Base-by-base conservation (phyloP, 192 early-diverging fungal genomes). In the Rhizoclosmatium globosum region DNA sequence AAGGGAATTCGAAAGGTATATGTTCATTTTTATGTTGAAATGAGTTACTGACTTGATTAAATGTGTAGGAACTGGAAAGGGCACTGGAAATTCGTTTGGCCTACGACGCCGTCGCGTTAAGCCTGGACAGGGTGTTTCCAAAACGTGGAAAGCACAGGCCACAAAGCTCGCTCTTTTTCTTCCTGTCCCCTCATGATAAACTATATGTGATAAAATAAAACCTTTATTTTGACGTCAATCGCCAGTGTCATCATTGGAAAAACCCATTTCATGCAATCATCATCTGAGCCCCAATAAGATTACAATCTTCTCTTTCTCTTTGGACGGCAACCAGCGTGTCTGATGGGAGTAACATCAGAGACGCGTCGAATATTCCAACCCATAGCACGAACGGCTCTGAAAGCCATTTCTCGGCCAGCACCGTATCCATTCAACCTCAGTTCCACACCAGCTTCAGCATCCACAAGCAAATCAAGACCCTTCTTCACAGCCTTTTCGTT, bases 281-380 rank as follows among this genome's bases (percentile, higher is more conserved):
- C 31, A 31, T 31, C 31, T 31, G 31, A 31, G 31, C 31, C 31
- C 31, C 31, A 31, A 31, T 31, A 31, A 31, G 31, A 31, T 74
- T 93, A 97, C 82, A 99, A 84, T 83, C 95, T 92, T 79, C 97
- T 86, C 60, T 90, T 88, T 87, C 97, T 97, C 78, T 87, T 92
- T 61, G 97, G 95, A 64, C 97, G 88, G 85, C 94, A 95, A 23
- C 97, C 97, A 70, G 93, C 95, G 83, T 94, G 94, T 65, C 94
- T 91, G 62, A 97, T 88, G 39, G 95, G 94, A n/a, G 96, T 99
- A 42, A 92, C 90, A 83, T 99, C 97, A 9, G 92, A 91, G 43
- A 99, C 86, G 23, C 93, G 85, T 67, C 82, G 88, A 64, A 97
- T 84, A 41, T 83, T 86, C 94, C 95, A 97, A 6, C 94, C 94